phyloP scores from a whole-genome alignment of 805 yeast species.

The Starmerella stellata region DNA sequence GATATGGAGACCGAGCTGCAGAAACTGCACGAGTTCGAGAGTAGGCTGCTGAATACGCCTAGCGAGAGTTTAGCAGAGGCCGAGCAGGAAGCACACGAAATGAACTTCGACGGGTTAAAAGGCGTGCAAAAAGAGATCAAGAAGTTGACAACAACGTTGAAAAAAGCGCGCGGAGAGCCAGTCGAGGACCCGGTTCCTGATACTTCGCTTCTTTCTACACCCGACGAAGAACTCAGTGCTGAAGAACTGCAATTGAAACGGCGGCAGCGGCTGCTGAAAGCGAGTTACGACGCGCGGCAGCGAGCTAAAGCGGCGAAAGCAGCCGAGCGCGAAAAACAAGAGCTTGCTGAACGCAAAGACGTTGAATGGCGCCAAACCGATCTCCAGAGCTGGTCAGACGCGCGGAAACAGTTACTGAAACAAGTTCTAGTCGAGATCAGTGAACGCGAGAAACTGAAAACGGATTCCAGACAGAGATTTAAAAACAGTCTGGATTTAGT shows the following conservation, averaged over 20 bases:
- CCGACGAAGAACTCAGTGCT: conserved; percentile 66
- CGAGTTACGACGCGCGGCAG: conserved; percentile 74
- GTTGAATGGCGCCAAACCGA: conserved; percentile 60
- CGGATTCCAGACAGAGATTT: conserved; percentile 35
- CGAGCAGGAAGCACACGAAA: conserved; percentile 50
- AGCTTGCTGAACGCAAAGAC: conserved; percentile 47
- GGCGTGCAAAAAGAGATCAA: conserved; percentile 47
- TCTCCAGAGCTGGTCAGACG: conserved; percentile 60
- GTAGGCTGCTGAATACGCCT: conserved; percentile 53
- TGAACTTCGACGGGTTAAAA: conserved; percentile 26
- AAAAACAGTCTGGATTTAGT: conserved; percentile 4
- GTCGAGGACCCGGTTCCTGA: conserved; percentile 30
- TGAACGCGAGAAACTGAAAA: conserved; percentile 51
- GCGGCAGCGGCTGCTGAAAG: conserved; percentile 62
- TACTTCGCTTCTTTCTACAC: conserved; percentile 53
- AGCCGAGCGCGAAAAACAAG: conserved; percentile 40
- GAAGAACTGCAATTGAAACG: conserved; percentile 77
- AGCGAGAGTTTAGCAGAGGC: conserved; percentile 43
- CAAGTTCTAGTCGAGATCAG: conserved; percentile 41
- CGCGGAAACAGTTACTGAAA: conserved; percentile 44
- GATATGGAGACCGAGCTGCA: conserved; percentile 67
- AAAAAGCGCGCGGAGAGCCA: conserved; percentile 31
- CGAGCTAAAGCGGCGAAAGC: conserved; percentile 65
- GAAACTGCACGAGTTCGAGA: conserved; percentile 39
- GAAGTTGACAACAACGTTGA: conserved; percentile 10